Evolutionary conservation across 441 rosid species (phyloP), one percentile per base, ranked within the genome.

Genomic region (Metrosideros polymorpha): DNA sequence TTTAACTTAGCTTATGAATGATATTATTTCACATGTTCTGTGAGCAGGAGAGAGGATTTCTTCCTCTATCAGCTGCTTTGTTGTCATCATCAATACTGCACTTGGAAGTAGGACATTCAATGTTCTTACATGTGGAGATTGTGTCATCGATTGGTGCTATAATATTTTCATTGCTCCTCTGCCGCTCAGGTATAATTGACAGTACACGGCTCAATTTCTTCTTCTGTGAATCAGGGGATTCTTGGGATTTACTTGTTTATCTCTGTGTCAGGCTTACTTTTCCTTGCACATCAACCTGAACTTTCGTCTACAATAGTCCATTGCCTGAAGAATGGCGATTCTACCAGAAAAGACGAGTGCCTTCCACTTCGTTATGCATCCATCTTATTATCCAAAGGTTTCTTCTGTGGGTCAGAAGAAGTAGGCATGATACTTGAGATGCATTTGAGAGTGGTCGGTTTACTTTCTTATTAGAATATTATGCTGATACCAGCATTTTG

Each of bases 401-500:
- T 98, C 90, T 92, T 96, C 86, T 98, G 99, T 87, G 92, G 93
- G 90, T 94, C 94, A 12, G 91, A 87, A 77, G 98, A 94, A 93
- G 94, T 96, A 91, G 99, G 98, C 83, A 91, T 93, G 88, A 95
- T 94, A 91, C 92, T 96, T 87, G 99, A 95, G 93, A 94, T 94
- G 92, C 96, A 98, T 92, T 89, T 98, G 94, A 94, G 98, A 89
- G 98, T 95, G 99, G 99, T 96, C 86, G 88, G 99, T 94, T 89
- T 71, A 86, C 54, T 87, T 89, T 49, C 82, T 90, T 87, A 9
- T 83, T 19, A 82, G 24, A 45, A 45, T 42, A 42, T 29, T 52
- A 14, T 71, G 79, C n/a, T 71, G 79, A 71, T 71, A 22, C 79
- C 79, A 71, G 27, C 39, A 30, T 59, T 61, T 30, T 61, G 71